Percentiles rank a stretch among this genome's conserved stretches.
phyloP scores from a whole-genome alignment of 1,284 basidiomycete genomes.

The Neolentinus lepideus region DNA sequence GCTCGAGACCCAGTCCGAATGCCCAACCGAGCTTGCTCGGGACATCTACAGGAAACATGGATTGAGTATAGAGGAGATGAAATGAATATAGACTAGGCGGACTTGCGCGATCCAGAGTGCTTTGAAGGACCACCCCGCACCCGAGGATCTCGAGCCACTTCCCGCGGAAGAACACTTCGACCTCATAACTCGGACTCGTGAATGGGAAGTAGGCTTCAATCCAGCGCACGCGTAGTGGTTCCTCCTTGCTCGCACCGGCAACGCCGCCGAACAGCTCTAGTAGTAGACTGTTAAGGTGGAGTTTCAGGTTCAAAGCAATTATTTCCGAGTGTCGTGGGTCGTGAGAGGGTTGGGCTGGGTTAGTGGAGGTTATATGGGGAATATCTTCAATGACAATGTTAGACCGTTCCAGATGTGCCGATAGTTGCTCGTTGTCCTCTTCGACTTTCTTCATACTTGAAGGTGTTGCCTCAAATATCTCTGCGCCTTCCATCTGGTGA shows the following conservation, averaged over 20 bases:
- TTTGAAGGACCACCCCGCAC: constrained; percentile 87
- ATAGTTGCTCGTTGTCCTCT: constrained; percentile 60
- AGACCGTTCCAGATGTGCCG: constrained; percentile 51
- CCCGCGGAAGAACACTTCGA: constrained; percentile 94
- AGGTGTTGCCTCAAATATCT: constrained; percentile 59
- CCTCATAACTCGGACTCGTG: constrained; percentile 95
- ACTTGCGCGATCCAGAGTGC: constrained; percentile 85
- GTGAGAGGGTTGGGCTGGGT: constrained; percentile 79
- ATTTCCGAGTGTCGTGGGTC: constrained; percentile 65
- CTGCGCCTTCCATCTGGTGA: constrained; percentile 97
- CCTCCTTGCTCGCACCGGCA: constrained; percentile 36
- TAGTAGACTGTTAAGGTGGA: constrained; percentile 86
- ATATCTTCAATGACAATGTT: constrained; percentile 86
- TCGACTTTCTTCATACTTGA: constrained; percentile 51
- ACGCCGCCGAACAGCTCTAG: constrained; percentile 73
- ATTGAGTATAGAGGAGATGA: constrained; percentile 4
- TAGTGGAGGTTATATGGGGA: constrained; percentile 65
- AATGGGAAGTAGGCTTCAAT: constrained; percentile 98
- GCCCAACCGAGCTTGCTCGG: constrained; percentile 92
- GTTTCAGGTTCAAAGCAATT: constrained; percentile 83
- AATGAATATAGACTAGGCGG: constrained; percentile 23
- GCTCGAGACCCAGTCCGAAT: constrained; percentile 94
- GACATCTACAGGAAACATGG: constrained; percentile 47
- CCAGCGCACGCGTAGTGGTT: constrained; percentile 88
- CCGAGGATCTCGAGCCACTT: constrained; percentile 98